A percentile compares a stretch with the other conserved stretches of the same genome.
phyloP scores from a whole-genome alignment of 257 asterid genomes.

The Primulina huaijiensis region DNA sequence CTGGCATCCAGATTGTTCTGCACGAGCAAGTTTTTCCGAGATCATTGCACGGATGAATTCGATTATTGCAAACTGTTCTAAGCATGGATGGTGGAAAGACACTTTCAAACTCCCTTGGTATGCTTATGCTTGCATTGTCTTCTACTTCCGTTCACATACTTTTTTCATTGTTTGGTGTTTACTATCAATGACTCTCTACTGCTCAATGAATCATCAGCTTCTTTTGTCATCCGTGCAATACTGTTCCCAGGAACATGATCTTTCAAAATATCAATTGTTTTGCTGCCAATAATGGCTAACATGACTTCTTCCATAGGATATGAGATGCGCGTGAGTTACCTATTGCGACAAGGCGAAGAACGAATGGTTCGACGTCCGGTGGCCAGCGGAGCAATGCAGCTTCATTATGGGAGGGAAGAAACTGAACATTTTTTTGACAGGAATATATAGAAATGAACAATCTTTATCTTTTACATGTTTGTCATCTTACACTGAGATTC shows the following conservation, averaged over 20 bases:
- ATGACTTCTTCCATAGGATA: neutral
- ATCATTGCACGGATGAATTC: conserved; percentile 66
- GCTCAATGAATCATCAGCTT: too few relatives aligned
- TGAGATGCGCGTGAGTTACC: neutral
- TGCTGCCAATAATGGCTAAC: too few relatives aligned
- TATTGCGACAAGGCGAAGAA: too few relatives aligned
- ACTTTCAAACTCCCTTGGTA: conserved; percentile 96
- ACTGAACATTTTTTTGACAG: too few relatives aligned
- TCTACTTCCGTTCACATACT: neutral
- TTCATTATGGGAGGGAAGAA: neutral
- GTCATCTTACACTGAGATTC: too few relatives aligned
- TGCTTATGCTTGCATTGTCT: neutral
- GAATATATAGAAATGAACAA: neutral
- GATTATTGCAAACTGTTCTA: conserved; percentile 63
- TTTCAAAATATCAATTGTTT: neutral
- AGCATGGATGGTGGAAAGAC: conserved; percentile 98
- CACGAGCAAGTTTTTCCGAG: conserved; percentile 72
- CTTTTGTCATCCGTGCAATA: too few relatives aligned
- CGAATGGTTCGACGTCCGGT: neutral
- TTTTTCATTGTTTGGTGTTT: neutral
- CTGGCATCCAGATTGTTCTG: conserved; percentile 59
- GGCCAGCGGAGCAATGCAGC: neutral
- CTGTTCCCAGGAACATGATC: neutral
- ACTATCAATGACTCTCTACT: neutral
- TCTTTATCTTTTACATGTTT: too few relatives aligned